phyloP scores from a whole-genome alignment of 2,329 filamentous ascomycete species.

The Leptographium lundbergii region DNA sequence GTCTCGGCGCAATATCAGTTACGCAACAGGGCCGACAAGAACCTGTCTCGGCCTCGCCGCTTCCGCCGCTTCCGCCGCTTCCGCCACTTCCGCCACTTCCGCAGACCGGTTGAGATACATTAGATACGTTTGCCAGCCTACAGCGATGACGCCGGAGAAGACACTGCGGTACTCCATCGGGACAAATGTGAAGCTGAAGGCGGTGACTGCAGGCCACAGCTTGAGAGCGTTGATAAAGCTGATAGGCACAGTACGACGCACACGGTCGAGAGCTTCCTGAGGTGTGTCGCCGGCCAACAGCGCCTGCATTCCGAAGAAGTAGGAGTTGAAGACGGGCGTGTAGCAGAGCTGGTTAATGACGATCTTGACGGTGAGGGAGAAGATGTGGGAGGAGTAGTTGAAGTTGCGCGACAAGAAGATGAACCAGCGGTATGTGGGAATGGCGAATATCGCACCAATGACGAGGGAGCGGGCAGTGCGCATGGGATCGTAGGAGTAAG shows the following conservation, averaged over 20 bases:
- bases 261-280: slow-evolving; percentile 52
- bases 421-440: slow-evolving; percentile 68
- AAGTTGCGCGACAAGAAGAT: slow-evolving; percentile 69
- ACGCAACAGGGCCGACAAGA: no score
- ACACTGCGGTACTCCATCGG: slow-evolving; percentile 67
- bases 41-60: no score
- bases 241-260: slow-evolving; percentile 62
- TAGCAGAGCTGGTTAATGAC: slow-evolving; percentile 67
- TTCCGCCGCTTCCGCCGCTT: no score
- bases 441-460: slow-evolving; percentile 60
- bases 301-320: slow-evolving; percentile 73
- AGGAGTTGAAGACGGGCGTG: slow-evolving; percentile 70
- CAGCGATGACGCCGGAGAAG: slow-evolving; percentile 66
- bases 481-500: slow-evolving; percentile 47
- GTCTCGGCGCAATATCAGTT: no score
- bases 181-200: slow-evolving; percentile 77
- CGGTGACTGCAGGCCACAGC: slow-evolving; percentile 78
- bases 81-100: slow-evolving; percentile 43
- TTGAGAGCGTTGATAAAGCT: slow-evolving; percentile 72
- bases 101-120: slow-evolving; percentile 66
- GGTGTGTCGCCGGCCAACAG: slow-evolving; percentile 56
- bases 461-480: slow-evolving; percentile 59
- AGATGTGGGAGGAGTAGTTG: slow-evolving; percentile 63
- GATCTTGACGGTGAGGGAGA: slow-evolving; percentile 67
- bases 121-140: slow-evolving; percentile 89